These are phyloP conservation scores for Prototheca stagnorum DNA, from an alignment of 163 green algal genomes.

Conservation along the genomic window DNA sequence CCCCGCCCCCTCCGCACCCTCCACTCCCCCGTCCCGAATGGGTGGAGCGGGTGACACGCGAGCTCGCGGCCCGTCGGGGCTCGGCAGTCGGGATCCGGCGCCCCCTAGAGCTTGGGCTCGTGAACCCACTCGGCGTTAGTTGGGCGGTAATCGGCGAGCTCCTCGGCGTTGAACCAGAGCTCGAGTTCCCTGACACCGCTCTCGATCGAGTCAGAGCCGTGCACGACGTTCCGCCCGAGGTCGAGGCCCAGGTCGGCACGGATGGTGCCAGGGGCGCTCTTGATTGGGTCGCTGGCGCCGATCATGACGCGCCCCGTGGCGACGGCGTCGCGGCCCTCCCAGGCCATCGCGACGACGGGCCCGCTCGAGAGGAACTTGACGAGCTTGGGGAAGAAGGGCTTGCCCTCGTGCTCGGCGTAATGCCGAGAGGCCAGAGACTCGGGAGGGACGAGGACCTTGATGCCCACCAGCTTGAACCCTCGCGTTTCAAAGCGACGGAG, in stretches of 20 bases:
- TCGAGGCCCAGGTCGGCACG: conserved; percentile 50
- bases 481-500: conserved; percentile 63
- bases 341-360: conserved; percentile 58
- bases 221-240: conserved; percentile 84
- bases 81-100: too few relatives aligned
- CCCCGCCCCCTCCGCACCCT: too few relatives aligned
- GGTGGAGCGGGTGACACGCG: too few relatives aligned
- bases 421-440: conserved; percentile 33
- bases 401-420: conserved; percentile 38
- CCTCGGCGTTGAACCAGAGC: conserved; percentile 32
- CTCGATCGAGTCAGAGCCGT: conserved; percentile 74
- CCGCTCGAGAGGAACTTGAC: conserved; percentile 56
- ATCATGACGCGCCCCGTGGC: conserved; percentile 53
- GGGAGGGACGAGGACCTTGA: conserved; percentile 35
- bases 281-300: conserved; percentile 59
- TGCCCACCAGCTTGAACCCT: conserved; percentile 51
- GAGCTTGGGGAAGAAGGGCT: conserved; percentile 61
- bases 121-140: conserved; percentile 17
- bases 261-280: conserved; percentile 55
- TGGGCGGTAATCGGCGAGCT: conserved; percentile 20
- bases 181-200: conserved; percentile 29
- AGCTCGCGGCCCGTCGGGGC: too few relatives aligned
- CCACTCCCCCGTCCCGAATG: too few relatives aligned
- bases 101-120: too few relatives aligned
- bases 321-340: conserved; percentile 56